Conservation (phyloP, 345 rosid genomes). For the Syzygium jambos region DNA sequence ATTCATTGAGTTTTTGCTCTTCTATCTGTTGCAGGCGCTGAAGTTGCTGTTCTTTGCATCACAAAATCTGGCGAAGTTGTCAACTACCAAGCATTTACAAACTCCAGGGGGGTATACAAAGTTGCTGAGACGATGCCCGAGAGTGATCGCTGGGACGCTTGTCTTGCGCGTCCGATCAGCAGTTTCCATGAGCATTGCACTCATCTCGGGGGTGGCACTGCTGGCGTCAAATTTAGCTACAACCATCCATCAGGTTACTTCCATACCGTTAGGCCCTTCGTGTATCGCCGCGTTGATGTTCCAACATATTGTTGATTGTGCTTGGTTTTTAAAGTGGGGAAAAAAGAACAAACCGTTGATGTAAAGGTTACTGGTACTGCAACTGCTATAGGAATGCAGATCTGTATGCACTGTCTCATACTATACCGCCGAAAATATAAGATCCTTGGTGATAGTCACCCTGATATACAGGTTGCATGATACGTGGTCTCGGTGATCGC, state of each 20-base stretch:
- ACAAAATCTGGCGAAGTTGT: conserved; percentile 87
- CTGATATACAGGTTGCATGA: background rate
- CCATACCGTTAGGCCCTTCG: conserved; percentile 62
- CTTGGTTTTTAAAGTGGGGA: background rate
- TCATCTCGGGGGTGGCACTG: conserved; percentile 41
- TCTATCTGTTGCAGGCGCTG: conserved; percentile 53
- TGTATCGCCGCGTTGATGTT: conserved; percentile 43
- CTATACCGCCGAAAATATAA: background rate
- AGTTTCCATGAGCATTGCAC: conserved; percentile 81
- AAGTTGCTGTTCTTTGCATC: conserved; percentile 96
- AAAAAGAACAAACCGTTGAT: background rate
- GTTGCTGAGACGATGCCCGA: conserved; percentile 98
- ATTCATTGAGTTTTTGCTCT: background rate
- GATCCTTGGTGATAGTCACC: background rate
- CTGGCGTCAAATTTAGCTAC: conserved; percentile 76
- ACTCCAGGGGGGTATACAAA: conserved; percentile 67
- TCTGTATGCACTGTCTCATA: background rate
- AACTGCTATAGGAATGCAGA: background rate
- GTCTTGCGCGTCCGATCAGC: conserved; percentile 80
- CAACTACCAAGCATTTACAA: conserved; percentile 90
- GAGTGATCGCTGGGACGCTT: conserved; percentile 94
- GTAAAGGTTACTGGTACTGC: background rate
- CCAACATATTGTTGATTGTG: conserved; percentile 48
- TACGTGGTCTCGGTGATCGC: background rate
- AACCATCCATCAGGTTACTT: conserved; percentile 72